Conservation (phyloP, 2,329 filamentous ascomycete species). For the Lachnellula subtilissima region DNA sequence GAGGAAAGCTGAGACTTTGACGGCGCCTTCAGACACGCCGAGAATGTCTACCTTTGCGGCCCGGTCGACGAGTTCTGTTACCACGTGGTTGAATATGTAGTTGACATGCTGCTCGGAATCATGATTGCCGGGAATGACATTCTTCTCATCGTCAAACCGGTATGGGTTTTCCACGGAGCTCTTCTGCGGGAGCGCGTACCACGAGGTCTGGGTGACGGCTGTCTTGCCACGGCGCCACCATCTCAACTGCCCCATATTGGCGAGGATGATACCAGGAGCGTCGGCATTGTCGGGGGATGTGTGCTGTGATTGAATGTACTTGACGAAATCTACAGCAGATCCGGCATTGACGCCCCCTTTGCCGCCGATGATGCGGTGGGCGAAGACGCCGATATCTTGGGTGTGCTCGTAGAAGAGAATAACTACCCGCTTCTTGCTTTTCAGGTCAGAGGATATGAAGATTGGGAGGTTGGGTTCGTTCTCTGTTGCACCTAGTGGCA, state of each 20-base stretch:
- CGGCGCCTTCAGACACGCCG: conserved; percentile 63
- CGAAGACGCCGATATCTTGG: conserved; percentile 71
- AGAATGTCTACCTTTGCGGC: conserved; percentile 63
- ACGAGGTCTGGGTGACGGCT: conserved; percentile 54
- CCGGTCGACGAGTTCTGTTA: conserved; percentile 44
- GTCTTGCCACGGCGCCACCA: conserved; percentile 65
- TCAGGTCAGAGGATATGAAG: conserved; percentile 55
- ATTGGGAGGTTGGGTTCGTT: conserved; percentile 63
- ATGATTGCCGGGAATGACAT: conserved; percentile 58
- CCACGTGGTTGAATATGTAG: conserved; percentile 60
- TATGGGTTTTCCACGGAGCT: conserved; percentile 57
- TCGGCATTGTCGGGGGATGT: conserved; percentile 19
- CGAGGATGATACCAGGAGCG: conserved; percentile 61
- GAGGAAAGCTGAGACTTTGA: conserved; percentile 54
- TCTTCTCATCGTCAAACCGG: conserved; percentile 48
- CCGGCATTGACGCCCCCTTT: conserved; percentile 64
- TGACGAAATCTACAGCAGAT: conserved; percentile 62
- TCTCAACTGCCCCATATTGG: conserved; percentile 71
- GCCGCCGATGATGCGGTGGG: conserved; percentile 61
- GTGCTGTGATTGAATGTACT: conserved; percentile 34
- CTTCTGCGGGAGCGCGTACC: conserved; percentile 54
- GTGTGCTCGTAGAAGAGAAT: conserved; percentile 67
- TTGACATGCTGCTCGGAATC: conserved; percentile 56
- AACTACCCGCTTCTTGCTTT: conserved; percentile 56
- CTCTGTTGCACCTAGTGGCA: conserved; percentile 52